Evolutionary conservation across 495 filamentous ascomycete genomes (phyloP).

Genomic region (Thozetella sp.): DNA sequence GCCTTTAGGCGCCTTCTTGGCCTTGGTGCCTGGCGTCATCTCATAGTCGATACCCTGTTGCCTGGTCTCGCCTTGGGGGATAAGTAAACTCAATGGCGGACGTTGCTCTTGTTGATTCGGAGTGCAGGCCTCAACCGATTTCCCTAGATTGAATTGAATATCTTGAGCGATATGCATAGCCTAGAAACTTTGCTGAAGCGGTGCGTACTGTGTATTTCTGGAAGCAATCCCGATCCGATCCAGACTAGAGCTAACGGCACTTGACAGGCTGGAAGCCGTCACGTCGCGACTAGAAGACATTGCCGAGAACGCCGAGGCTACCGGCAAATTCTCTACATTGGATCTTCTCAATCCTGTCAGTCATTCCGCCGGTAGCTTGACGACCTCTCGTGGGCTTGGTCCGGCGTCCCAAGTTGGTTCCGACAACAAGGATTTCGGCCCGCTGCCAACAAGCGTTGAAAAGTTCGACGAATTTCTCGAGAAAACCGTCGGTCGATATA

Average conservation of each 20-base stretch:
- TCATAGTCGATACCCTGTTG: too few relatives aligned
- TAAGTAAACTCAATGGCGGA: too few relatives aligned
- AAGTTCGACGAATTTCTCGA: background rate
- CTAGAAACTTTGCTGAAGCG: background rate
- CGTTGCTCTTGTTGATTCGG: too few relatives aligned
- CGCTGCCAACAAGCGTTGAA: background rate
- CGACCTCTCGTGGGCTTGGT: too few relatives aligned
- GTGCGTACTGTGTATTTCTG: background rate
- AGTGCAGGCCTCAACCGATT: too few relatives aligned
- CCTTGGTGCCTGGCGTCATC: too few relatives aligned
- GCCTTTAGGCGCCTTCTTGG: too few relatives aligned
- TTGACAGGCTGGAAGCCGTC: background rate
- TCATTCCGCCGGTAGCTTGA: too few relatives aligned
- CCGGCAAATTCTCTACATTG: background rate
- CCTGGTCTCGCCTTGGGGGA: too few relatives aligned
- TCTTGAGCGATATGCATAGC: background rate
- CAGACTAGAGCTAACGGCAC: background rate
- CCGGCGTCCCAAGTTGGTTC: background rate
- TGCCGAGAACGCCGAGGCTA: too few relatives aligned
- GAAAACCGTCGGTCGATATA: background rate
- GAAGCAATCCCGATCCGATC: background rate
- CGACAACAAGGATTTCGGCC: background rate
- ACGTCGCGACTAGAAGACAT: background rate
- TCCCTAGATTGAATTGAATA: too few relatives aligned
- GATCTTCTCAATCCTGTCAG: background rate